phyloP scores from a whole-genome alignment of 2,329 filamentous ascomycete species.

The Incumbomyces delicatus region DNA sequence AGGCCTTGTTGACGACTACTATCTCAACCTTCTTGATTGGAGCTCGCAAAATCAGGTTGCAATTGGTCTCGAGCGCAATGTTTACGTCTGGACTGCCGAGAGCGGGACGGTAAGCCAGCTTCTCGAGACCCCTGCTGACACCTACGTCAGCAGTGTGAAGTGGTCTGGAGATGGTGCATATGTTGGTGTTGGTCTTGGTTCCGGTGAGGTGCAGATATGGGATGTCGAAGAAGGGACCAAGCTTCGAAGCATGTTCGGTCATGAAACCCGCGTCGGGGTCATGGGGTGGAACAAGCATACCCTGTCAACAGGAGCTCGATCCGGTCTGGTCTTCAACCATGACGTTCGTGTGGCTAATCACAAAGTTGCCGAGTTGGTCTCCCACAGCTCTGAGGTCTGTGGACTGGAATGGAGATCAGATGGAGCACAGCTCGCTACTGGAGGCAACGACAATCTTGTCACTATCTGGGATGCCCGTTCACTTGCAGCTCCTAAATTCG shows the following conservation, averaged over 20 bases:
- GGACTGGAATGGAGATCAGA: slow-evolving; percentile 96
- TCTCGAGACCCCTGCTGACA: slow-evolving; percentile 78
- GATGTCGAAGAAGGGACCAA: slow-evolving; percentile 69
- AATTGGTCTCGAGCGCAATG: slow-evolving; percentile 90
- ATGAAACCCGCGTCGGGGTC: slow-evolving; percentile 90
- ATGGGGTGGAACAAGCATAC: slow-evolving; percentile 99
- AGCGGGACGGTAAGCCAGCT: slow-evolving; percentile 81
- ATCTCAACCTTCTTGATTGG: slow-evolving; percentile 97
- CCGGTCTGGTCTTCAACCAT: slow-evolving; percentile 84
- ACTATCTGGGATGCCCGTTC: slow-evolving; percentile 98
- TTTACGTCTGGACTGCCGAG: slow-evolving; percentile 98
- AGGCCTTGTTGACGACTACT: slow-evolving; percentile 95
- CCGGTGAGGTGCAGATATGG: slow-evolving; percentile 92
- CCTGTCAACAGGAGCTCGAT: slow-evolving; percentile 87
- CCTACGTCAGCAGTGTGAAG: slow-evolving; percentile 95
- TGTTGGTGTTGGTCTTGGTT: slow-evolving; percentile 86
- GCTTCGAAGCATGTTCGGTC: slow-evolving; percentile 96
- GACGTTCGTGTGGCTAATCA: slow-evolving; percentile 95
- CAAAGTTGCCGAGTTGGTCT: slow-evolving; percentile 94
- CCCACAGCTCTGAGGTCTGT: slow-evolving; percentile 95
- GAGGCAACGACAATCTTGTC: slow-evolving; percentile 97
- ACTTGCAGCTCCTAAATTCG: slow-evolving; percentile 89
- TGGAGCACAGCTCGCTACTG: slow-evolving; percentile 90
- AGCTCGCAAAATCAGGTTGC: slow-evolving; percentile 96
- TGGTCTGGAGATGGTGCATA: slow-evolving; percentile 97